Conservation (phyloP, 352 stramenopile species). For the Phytophthora brassicae region DNA sequence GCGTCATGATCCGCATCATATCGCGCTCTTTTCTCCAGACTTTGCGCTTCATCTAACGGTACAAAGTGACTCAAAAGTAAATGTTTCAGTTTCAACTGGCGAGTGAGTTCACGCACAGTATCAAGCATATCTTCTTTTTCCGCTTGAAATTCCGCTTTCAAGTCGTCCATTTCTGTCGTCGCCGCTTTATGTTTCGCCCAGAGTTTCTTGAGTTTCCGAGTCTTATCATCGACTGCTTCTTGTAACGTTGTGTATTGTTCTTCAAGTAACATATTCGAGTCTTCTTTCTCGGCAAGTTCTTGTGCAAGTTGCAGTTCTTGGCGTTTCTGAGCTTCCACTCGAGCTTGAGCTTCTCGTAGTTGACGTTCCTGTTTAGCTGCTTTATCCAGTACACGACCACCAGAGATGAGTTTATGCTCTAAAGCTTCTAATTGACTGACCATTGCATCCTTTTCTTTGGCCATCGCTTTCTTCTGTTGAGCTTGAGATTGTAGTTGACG, state of each 20-base stretch:
- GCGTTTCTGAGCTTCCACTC: slow-evolving; percentile 84
- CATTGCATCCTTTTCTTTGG: slow-evolving; percentile 91
- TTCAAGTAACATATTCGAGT: slow-evolving; percentile 91
- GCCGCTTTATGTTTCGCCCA: slow-evolving; percentile 92
- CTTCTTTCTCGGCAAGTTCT: slow-evolving; percentile 93
- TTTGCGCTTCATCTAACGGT: slow-evolving; percentile 60
- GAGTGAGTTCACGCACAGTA: slow-evolving; percentile 92
- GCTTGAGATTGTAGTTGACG: slow-evolving; percentile 86
- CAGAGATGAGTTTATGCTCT: slow-evolving; percentile 88
- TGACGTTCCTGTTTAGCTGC: slow-evolving; percentile 93
- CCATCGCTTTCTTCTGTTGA: slow-evolving; percentile 78
- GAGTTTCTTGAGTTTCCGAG: slow-evolving; percentile 95
- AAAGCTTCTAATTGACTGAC: slow-evolving; percentile 79
- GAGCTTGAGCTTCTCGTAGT: slow-evolving; percentile 87
- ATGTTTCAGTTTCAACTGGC: slow-evolving; percentile 95
- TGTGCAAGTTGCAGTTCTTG: slow-evolving; percentile 85
- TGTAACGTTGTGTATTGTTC: slow-evolving; percentile 90
- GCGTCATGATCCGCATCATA: slow-evolving; percentile 90
- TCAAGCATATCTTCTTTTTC: slow-evolving; percentile 96
- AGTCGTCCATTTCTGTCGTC: slow-evolving; percentile 90
- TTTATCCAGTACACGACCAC: slow-evolving; percentile 93
- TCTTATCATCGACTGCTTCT: slow-evolving; percentile 94
- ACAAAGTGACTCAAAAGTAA: slow-evolving; percentile 91
- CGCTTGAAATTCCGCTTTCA: slow-evolving; percentile 91
- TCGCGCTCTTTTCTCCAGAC: slow-evolving; percentile 79